A percentile compares a stretch with the other conserved stretches of the same genome.
Conservation (phyloP, 495 filamentous ascomycete species). For the Sordaria brevicollis region DNA sequence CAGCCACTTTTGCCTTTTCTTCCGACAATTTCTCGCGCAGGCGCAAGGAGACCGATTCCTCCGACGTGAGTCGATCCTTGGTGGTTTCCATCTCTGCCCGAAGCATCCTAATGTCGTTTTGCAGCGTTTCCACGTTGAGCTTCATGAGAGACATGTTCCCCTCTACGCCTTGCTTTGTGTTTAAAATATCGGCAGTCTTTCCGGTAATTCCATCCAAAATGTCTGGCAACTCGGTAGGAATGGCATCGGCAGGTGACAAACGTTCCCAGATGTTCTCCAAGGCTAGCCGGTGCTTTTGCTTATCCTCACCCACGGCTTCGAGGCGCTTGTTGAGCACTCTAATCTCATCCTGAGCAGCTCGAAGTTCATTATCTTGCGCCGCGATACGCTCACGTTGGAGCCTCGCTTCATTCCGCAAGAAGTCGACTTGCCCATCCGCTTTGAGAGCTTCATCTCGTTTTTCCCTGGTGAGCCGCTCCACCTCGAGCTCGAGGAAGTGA, state of each 20-base stretch:
- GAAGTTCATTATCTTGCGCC: slow-evolving; percentile 42
- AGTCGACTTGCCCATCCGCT: slow-evolving; percentile 43
- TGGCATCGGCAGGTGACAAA: slow-evolving; percentile 43
- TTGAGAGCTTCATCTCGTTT: slow-evolving; percentile 47
- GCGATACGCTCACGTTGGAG: slow-evolving; percentile 44
- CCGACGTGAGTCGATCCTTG: slow-evolving; percentile 39
- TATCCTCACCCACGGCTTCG: slow-evolving; percentile 34
- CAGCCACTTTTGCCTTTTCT: slow-evolving; percentile 46
- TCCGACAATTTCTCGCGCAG: slow-evolving; percentile 43
- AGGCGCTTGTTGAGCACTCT: slow-evolving; percentile 41
- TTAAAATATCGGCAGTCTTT: slow-evolving; percentile 44
- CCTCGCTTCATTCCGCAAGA: slow-evolving; percentile 44
- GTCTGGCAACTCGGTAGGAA: slow-evolving; percentile 46
- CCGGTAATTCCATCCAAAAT: slow-evolving; percentile 56
- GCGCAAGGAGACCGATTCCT: slow-evolving; percentile 29
- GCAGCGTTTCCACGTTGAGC: slow-evolving; percentile 33
- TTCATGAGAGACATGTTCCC: slow-evolving; percentile 33
- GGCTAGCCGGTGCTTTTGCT: slow-evolving; percentile 15
- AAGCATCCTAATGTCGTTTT: slow-evolving; percentile 21
- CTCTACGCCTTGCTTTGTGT: slow-evolving; percentile 31
- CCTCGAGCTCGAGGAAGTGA: slow-evolving; percentile 56
- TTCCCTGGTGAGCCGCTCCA: slow-evolving; percentile 49
- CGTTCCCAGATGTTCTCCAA: slow-evolving; percentile 54
- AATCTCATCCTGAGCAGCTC: slow-evolving; percentile 40
- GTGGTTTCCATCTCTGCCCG: slow-evolving; percentile 29